Base-by-base conservation (phyloP, 179 eudicot species). In the Camellia oleifera region DNA sequence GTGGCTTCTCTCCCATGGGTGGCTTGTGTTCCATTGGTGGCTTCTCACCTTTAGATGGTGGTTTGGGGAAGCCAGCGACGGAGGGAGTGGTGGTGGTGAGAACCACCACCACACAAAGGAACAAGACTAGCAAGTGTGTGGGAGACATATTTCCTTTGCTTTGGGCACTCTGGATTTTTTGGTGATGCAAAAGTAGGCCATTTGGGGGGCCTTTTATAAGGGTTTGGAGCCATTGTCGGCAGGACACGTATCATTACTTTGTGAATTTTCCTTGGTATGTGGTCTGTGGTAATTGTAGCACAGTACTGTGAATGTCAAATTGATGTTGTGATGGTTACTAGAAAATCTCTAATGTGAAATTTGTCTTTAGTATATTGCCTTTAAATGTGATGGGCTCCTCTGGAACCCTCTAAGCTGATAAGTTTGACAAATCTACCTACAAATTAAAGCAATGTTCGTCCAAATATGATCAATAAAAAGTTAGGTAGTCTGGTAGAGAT, bases 31-130 rank as follows among this genome's bases (percentile, higher is more conserved):
- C 60, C 9, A 40, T 69, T 6, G 80, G 72, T 9, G 80, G 72
- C 72, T 77, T 77, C 40, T 65, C 70, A 9, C 79, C 79, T 17
- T 48, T 9, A 23, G 61, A 13, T 66, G 45, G 68, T 17, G 57
- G 68, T 4, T 17, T 69, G 68, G 62, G 71, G 23, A 75, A 48
- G 2, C 7, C 52, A 48, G 61, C 61, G 17, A 57, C 13, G 0
- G 61, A 57, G 10, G 61, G 61, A 48, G 61, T 32, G 2, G 40
- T 32, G 40, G 40, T 32, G 2, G 80, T 71, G 42, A 71, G 26
- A 50, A 54, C 60, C 78, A 81, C 71, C 60, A 77, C 54, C 60
- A 77, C 54, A 70, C 79, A 81, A 74, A 81, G 69, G 73, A 81
- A 63, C 71, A 74, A 66, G 77, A 57, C 46, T 40, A 67, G 70